Evolutionary conservation across 2,329 filamentous ascomycete species (phyloP), one percentile per base, ranked within the genome.

Genomic region (Beauveria pseudobassiana): DNA sequence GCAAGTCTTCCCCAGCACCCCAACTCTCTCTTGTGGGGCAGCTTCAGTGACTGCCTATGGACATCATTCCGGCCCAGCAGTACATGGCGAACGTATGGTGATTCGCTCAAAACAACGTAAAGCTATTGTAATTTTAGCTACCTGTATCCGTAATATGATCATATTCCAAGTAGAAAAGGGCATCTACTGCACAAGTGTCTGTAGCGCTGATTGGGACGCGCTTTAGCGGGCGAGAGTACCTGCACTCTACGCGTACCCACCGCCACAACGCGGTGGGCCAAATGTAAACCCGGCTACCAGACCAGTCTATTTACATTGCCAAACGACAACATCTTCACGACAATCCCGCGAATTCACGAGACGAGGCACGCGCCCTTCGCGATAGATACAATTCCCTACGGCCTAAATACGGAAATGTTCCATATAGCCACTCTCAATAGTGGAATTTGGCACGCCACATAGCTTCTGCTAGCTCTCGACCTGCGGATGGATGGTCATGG

Each of bases 401-500:
- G 20, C 8, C 4, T 1, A 26, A 24, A 12, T 7, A 40, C 55
- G 43, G 45, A 58, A 49, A 58, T 58, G 55, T 40, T 28, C 28
- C 54, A 34, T 8, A 24, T 14, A 18, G 16, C 20, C 55, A 43
- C 48, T 28, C 14, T 51, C 56, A 38, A 43, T 18, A 43, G 43
- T 51, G 46, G 48, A 59, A 51, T 22, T 14, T 26, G 55, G 40
- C 48, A 30, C 38, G 46, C n/a, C 40, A 52, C 49, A 45, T 60
- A 53, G 42, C 40, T 50, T 10, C 34, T 46, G 14, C 26, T 38
- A 12, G 46, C 38, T 12, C n/a, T 42, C 9, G 14, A 26, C 20
- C 58, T 48, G 24, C 50, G 49, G 50, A 60, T 60, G 58, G 58
- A 60, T 54, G 58, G 50, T 26, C 24, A 62, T 62, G 60, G 60